Percentiles rank a stretch among this genome's conserved stretches.
phyloP scores from a whole-genome alignment of 2,329 filamentous ascomycete genomes.

The Fonsecaea multimorphosa region DNA sequence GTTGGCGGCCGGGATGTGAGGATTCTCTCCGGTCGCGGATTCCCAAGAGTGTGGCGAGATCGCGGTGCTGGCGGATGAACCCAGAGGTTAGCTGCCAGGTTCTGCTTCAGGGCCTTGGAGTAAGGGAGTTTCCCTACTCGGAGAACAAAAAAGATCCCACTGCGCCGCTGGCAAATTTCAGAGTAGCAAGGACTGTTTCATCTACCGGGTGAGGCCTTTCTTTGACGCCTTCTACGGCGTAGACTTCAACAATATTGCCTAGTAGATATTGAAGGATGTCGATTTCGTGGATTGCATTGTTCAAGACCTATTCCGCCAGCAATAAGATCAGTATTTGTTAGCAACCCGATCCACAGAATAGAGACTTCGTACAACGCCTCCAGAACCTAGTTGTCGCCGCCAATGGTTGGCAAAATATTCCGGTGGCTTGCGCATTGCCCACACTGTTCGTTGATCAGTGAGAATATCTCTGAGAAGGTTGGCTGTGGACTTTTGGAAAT shows the following conservation, averaged over 20 bases:
- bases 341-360: not conserved
- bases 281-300: slow-evolving; percentile 35
- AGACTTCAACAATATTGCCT: slow-evolving; percentile 25
- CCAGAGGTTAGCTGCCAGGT: not conserved
- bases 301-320: slow-evolving; percentile 20
- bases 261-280: slow-evolving; percentile 32
- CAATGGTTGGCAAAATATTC: slow-evolving; percentile 27
- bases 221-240: slow-evolving; percentile 16
- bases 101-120: not conserved
- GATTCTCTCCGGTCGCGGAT: slow-evolving; percentile 34
- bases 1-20: slow-evolving; percentile 22
- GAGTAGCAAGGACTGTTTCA: slow-evolving; percentile 27
- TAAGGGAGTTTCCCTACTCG: slow-evolving; percentile 10
- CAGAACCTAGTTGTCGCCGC: slow-evolving; percentile 1
- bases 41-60: slow-evolving; percentile 27
- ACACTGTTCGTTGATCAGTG: slow-evolving; percentile 15
- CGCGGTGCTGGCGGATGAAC: not conserved
- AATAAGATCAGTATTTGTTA: not conserved
- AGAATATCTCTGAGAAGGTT: not conserved
- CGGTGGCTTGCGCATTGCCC: slow-evolving; percentile 28
- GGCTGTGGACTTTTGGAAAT: not conserved
- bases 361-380: slow-evolving; percentile 10
- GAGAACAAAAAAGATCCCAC: slow-evolving; percentile 32
- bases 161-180: slow-evolving; percentile 25
- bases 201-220: slow-evolving; percentile 13